A percentile compares a stretch with the other conserved stretches of the same genome.
Evolutionary conservation across 352 stramenopile species (phyloP).

Genomic region (Pythium coloratum): DNA sequence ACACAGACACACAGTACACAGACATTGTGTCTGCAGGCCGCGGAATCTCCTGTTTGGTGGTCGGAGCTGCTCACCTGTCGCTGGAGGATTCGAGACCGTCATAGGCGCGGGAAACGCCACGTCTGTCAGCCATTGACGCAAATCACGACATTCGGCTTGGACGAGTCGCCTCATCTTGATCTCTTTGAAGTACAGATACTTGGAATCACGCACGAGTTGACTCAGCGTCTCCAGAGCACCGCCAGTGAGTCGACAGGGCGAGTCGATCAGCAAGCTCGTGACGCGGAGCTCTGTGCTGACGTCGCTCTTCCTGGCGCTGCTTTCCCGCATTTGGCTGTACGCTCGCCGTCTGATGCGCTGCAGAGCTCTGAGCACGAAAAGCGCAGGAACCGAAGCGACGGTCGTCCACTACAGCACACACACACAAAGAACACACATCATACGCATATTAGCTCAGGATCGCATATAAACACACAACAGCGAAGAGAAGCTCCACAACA

Average conservation of each 20-base stretch:
- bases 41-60: neutral
- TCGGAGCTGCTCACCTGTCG: neutral
- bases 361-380: no score
- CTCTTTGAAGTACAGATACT: slow-evolving; percentile 6
- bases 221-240: slow-evolving; percentile 17
- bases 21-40: neutral
- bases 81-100: neutral
- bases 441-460: no score
- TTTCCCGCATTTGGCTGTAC: neutral
- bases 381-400: no score
- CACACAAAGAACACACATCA: no score
- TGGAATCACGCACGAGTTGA: slow-evolving; percentile 6
- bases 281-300: slow-evolving; percentile 14
- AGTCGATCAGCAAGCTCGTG: slow-evolving; percentile 14
- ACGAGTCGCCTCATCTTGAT: slow-evolving; percentile 13
- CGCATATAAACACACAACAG: no score
- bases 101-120: neutral
- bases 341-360: no score
- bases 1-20: no score
- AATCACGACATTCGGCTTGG: slow-evolving; percentile 9
- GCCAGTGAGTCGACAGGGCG: slow-evolving; percentile 7
- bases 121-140: slow-evolving; percentile 15
- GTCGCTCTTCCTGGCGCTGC: neutral
- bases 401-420: no score
- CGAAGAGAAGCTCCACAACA: no score